Conservation (phyloP, 805 yeast genomes). For the Hyphopichia homilentoma region DNA sequence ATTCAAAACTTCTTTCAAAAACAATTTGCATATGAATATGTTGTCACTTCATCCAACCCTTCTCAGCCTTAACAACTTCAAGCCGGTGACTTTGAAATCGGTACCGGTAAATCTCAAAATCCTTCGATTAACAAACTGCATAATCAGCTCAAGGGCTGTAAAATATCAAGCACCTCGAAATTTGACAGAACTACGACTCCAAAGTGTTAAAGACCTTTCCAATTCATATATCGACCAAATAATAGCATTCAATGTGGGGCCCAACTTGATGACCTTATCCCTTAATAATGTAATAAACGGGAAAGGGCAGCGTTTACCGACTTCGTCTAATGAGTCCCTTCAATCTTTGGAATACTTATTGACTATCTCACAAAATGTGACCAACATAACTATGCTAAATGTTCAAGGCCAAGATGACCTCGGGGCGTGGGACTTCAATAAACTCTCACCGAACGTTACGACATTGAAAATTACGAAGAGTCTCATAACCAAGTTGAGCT, state of each 20-base stretch:
- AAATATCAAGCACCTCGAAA: slow-evolving; percentile 1
- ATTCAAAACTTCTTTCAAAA: slow-evolving; percentile 5
- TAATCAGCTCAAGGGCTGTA: slow-evolving; percentile 1
- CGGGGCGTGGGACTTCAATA: slow-evolving; percentile 1
- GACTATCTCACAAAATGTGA: not conserved
- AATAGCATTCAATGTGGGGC: slow-evolving; percentile 1
- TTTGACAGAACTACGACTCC: not conserved
- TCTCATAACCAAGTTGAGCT: not conserved
- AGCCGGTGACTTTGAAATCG: slow-evolving; percentile 6
- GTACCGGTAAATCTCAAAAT: slow-evolving; percentile 10
- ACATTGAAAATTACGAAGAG: not conserved
- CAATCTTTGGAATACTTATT: not conserved
- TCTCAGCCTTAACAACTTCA: slow-evolving; percentile 10
- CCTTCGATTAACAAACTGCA: slow-evolving; percentile 11
- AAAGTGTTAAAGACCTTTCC: slow-evolving; percentile 2
- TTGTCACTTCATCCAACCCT: slow-evolving; percentile 12
- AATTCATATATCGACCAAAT: not conserved
- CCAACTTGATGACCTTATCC: not conserved
- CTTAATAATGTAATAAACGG: not conserved
- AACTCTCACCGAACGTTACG: not conserved
- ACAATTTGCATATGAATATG: slow-evolving; percentile 2
- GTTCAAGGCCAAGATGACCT: not conserved
- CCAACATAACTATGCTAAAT: not conserved
- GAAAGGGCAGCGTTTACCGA: not conserved
- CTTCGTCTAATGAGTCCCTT: not conserved